Base-by-base conservation (phyloP, 306 rosid genomes). In the Dalbergia oliveri region DNA sequence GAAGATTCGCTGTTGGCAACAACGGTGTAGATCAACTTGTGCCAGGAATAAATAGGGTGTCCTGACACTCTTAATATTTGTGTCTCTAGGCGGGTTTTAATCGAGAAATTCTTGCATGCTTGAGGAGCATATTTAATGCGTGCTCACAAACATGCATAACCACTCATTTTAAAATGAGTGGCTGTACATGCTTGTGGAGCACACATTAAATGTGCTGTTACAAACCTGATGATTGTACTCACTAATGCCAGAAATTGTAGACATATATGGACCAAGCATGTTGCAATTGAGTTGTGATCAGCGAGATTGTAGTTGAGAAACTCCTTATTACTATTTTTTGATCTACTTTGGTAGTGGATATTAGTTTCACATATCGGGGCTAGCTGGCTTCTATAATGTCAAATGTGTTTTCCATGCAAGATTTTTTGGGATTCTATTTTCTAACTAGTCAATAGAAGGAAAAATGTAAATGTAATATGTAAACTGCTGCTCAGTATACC, bases 231-330 rank as follows among this genome's bases (percentile, higher is more conserved):
- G n/a, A 12, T 53, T 65, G 8, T 33, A 51, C 41, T 70, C 9
- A 14, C 45, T 75, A 51, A 56, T 41, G 85, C 35, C 10, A 60
- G 31, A 61, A 51, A 9, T 37, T 16, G 71, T 62, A 43, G 69
- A 34, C 14, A 70, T 57, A 70, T 57, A 23, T 62, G 37, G 44
- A 13, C 33, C 26, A 14, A 66, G 31, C 51, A 39, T 72, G 59
- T 41, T 8, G 61, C 59, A 6, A 6, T 23, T 9, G 69, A 57
- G 84, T 16, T 9, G 59, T 70, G 63, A 44, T 58, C 3, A n/a
- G 50, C 9, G 3, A 9, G 65, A 61, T 9, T 44, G 23, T 37
- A 45, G 43, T 34, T 64, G 14, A 41, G 45, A 50, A 51, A 66
- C 62, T 61, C 19, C 41, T 37, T 37, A 63, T 57, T 15, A 58